Evolutionary conservation across 768 basidiomycete species (phyloP), one percentile per base, ranked within the genome.

Genomic region (Naganishia vaughanmartiniae): DNA sequence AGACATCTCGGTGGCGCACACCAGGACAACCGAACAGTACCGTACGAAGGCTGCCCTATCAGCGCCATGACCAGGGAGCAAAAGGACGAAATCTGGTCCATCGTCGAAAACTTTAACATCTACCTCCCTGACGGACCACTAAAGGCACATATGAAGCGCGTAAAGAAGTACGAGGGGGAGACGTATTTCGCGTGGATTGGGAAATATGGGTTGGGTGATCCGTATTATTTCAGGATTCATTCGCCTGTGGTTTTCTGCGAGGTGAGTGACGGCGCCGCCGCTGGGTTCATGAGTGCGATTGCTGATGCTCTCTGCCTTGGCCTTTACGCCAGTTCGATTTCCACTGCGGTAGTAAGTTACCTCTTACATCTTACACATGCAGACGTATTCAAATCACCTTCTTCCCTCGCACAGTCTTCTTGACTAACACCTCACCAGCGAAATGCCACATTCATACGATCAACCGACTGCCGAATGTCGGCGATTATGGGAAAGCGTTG

Each of bases 401-500:
- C 48, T 6, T 26, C 24, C 21, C 6, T n/a, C 17, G 7, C 48
- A 1, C 48, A 76, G 75, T 79, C 65, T 79, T 79, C 73, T 72
- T 79, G 46, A 77, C 74, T 24, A 77, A 77, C 70, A 77, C 74
- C 24, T 72, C 76, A 17, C 78, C 78, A 14, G 76, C 78, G 36
- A 79, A 79, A 54, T 79, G 77, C 54, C 78, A 79, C 54, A 75
- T 76, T 39, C 77, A 78, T 66, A 78, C 76, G 1, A 60, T 77
- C 55, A 76, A 74, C 30, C 73, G 77, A 2, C 58, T 75, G 21
- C 77, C 77, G 1, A 78, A 78, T 57, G 66, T 74, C 17, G 77
- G 72, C 33, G 77, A 78, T 54, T 78, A 79, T 46, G 78, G 76
- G 4, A 74, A 73, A 54, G 78, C 78, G 34, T 67, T 79, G 65